Evolutionary conservation across 1,284 basidiomycete genomes (phyloP), one percentile per base, ranked within the genome.

Genomic region (Microbotryum saponariae): DNA sequence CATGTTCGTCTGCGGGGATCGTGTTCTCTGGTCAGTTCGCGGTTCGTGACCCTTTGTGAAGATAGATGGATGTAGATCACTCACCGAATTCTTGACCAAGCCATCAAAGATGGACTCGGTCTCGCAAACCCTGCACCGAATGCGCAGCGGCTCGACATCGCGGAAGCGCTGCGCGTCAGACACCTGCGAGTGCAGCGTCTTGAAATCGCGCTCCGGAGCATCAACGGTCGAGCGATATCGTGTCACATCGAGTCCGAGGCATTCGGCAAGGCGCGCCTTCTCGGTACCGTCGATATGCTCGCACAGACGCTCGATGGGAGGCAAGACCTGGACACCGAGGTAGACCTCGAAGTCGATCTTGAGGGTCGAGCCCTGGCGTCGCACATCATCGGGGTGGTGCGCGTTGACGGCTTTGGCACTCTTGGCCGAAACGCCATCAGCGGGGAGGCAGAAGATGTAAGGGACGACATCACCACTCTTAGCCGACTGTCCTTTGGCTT

Each of bases 241-340:
- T 33, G 81, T 77, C 4, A 91, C 88, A 74, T 98, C 93, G 60
- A 99, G 81, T 14, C 92, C 94, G 8, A 99, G 82, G 73, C 92
- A 97, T 77, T 97, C 91, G 1, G 96, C 96, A 18, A 98, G 78
- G 33, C 94, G 82, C 10, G 90, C 80, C 42, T 89, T 82, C 72
- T 98, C 94, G 0, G 93, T 97, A 9, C 94, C 94, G 72, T 97
- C 91, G 61, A 99, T 97, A 7, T 88, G 87, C 60, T 97, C 96
- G 73, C 94, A 98, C 61, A 98, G 78, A 72, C 96, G 85, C 73
- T 97, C 89, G 56, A 98, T 85, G 0, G 96, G 93, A 4, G 94
- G 94, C 14, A 99, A 79, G 48, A 99, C 83, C 76, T 98, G 96
- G 23, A 89, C 83, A 12, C 89, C 84, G 25, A 99, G 79, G 76